Conservation (phyloP, 306 rosid species). For the Glycine latifolia region DNA sequence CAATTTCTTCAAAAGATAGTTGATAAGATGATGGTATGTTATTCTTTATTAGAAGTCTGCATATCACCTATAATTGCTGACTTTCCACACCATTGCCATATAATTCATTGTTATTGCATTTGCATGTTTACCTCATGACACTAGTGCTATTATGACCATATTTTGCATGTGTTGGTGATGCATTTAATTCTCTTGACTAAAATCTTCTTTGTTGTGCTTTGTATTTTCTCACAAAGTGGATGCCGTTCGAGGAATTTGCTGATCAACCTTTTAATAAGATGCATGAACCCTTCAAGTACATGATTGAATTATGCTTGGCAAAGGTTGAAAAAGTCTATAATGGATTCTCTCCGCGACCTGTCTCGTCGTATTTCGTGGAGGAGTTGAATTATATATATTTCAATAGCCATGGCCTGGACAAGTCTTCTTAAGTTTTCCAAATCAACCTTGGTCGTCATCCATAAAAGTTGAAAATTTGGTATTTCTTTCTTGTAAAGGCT, state of each 20-base stretch:
- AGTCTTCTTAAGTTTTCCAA: slow-evolving; percentile 37
- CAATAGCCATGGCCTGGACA: slow-evolving; percentile 45
- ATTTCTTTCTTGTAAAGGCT: not conserved
- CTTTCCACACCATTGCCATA: not conserved
- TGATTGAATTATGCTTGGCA: slow-evolving; percentile 47
- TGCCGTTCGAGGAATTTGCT: slow-evolving; percentile 56
- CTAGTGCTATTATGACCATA: not conserved
- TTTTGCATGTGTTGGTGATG: slow-evolving; percentile 4
- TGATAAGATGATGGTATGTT: not conserved
- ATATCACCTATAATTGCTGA: not conserved
- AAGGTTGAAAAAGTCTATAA: slow-evolving; percentile 40
- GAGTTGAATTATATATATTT: slow-evolving; percentile 48
- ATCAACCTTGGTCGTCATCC: not conserved
- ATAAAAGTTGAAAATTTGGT: slow-evolving; percentile 32
- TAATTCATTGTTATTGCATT: not conserved
- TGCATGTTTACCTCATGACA: slow-evolving; percentile 6
- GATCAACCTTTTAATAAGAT: slow-evolving; percentile 51
- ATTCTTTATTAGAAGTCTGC: not conserved
- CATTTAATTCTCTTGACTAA: not conserved
- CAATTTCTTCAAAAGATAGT: not conserved
- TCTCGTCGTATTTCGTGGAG: slow-evolving; percentile 48
- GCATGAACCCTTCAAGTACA: slow-evolving; percentile 57
- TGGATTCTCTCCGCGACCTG: slow-evolving; percentile 47
- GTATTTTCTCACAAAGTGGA: slow-evolving; percentile 52
- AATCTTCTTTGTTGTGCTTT: slow-evolving; percentile 25